A percentile compares a stretch with the other conserved stretches of the same genome.
These are phyloP conservation scores for Candida maesae DNA, from an alignment of 805 yeast genomes.

Conservation along the genomic window DNA sequence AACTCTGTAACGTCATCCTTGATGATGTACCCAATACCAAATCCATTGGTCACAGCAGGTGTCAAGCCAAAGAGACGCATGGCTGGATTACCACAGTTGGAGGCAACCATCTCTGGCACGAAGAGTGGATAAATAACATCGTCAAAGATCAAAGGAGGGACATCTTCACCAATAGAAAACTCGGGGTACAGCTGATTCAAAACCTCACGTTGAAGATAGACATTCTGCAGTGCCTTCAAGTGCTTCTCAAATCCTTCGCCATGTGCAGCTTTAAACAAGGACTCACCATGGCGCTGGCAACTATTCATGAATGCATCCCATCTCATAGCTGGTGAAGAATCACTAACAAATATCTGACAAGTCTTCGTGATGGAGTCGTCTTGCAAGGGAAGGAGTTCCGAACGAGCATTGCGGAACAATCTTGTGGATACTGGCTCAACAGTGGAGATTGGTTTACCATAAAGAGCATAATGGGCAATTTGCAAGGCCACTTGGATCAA, in stretches of 20 bases:
- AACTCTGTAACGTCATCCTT: constrained; percentile 75
- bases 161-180: constrained; percentile 30
- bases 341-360: constrained; percentile 64
- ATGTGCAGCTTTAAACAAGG: constrained; percentile 47
- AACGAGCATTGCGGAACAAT: constrained; percentile 61
- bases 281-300: constrained; percentile 47
- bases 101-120: constrained; percentile 44
- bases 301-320: constrained; percentile 49
- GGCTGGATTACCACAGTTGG: constrained; percentile 92
- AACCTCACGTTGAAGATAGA: constrained; percentile 45
- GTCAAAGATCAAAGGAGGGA: constrained; percentile 46
- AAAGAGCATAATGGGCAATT: constrained; percentile 84
- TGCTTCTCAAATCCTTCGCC: constrained; percentile 76
- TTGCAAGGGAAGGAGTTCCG: constrained; percentile 66
- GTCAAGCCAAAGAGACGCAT: constrained; percentile 84
- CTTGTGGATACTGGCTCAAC: constrained; percentile 87
- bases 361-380: constrained; percentile 45
- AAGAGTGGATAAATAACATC: constrained; percentile 33
- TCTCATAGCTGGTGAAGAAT: constrained; percentile 40
- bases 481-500: constrained; percentile 88
- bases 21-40: constrained; percentile 88
- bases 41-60: constrained; percentile 85
- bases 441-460: constrained; percentile 85
- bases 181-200: constrained; percentile 44
- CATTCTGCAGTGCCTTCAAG: constrained; percentile 57